A percentile compares a stretch with the other conserved stretches of the same genome.
Conservation (phyloP, 192 early-diverging fungal species). For the Coemansia umbellata region DNA sequence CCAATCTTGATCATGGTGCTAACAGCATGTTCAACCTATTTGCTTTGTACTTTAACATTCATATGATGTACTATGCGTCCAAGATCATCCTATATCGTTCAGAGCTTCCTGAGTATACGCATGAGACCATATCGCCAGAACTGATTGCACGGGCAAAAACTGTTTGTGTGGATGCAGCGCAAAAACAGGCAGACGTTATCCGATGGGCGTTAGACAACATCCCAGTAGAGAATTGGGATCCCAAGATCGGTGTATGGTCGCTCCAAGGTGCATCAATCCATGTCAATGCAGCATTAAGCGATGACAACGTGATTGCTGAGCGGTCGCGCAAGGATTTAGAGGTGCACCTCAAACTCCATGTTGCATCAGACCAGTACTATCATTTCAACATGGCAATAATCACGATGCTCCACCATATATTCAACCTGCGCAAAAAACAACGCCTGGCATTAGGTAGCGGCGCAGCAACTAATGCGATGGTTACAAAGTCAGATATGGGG, state of each 20-base stretch:
- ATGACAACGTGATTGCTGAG: constrained; percentile 31
- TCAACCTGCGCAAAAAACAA: constrained; percentile 46
- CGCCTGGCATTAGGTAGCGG: constrained; percentile 15
- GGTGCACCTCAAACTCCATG: constrained; percentile 44
- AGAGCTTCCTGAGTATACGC: constrained; percentile 45
- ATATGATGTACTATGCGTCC: constrained; percentile 48
- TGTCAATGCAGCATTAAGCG: constrained; percentile 37
- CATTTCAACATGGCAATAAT: constrained; percentile 53
- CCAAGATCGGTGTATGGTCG: constrained; percentile 48
- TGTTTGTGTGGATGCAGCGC: constrained; percentile 46
- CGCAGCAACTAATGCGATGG: background rate
- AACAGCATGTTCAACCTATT: constrained; percentile 22
- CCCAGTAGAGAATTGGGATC: constrained; percentile 49
- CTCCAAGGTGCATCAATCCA: constrained; percentile 50
- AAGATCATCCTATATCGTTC: constrained; percentile 50
- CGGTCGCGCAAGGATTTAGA: constrained; percentile 48
- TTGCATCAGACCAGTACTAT: constrained; percentile 49
- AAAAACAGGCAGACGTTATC: constrained; percentile 45
- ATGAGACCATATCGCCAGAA: constrained; percentile 26
- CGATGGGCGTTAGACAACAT: constrained; percentile 44
- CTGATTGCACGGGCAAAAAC: constrained; percentile 35
- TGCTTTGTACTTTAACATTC: constrained; percentile 33
- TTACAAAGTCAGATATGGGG: background rate
- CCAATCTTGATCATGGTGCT: constrained; percentile 7
- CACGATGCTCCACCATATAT: constrained; percentile 50